Evolutionary conservation across 305 asterid species (phyloP).

Genomic region (Fraxinus paxiana): DNA sequence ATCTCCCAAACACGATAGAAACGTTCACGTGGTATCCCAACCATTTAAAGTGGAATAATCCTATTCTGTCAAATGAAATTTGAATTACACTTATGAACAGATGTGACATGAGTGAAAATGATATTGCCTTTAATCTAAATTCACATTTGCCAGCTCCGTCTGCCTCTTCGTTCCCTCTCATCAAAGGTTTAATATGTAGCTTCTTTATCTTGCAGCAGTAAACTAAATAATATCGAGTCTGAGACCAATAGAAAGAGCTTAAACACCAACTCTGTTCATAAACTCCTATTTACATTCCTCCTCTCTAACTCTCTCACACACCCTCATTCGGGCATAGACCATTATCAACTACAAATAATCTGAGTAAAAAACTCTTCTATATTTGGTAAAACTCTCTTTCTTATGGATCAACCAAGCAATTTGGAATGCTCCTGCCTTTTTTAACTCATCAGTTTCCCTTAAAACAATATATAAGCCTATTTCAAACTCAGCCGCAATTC

Average conservation of each 20-base stretch:
- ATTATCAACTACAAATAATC: neutral
- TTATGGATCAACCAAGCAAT: neutral
- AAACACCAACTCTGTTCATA: neutral
- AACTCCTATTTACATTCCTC: neutral
- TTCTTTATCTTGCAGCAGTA: neutral
- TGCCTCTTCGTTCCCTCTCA: neutral
- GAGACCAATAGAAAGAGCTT: neutral
- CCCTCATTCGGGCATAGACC: neutral
- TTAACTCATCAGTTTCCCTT: neutral
- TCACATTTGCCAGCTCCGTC: neutral
- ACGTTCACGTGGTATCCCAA: neutral
- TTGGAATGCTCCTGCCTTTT: neutral
- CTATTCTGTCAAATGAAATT: no score
- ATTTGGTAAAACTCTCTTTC: neutral
- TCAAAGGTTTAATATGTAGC: neutral
- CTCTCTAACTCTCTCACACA: neutral
- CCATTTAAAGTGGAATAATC: neutral
- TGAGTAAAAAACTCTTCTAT: neutral
- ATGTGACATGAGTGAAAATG: neutral
- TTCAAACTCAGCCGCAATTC: neutral
- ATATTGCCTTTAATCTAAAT: neutral
- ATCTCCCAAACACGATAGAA: neutral
- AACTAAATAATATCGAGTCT: neutral
- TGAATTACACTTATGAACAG: neutral
- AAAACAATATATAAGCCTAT: neutral